A percentile compares a stretch with the other conserved stretches of the same genome.
Conservation (phyloP, 306 rosid genomes). For the Cucumis sativus region DNA sequence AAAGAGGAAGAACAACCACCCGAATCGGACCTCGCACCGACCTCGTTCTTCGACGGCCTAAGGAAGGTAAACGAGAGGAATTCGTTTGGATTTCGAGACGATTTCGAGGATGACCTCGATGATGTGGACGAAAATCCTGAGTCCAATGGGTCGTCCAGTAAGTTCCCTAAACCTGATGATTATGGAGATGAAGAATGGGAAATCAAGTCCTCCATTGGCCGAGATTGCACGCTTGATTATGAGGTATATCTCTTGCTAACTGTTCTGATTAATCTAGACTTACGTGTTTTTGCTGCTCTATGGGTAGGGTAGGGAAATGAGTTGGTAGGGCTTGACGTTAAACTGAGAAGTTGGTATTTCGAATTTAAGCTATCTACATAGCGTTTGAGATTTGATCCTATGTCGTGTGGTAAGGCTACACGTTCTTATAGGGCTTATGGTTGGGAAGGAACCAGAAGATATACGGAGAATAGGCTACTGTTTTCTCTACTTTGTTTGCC, state of each 20-base stretch:
- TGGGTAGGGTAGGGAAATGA: background rate
- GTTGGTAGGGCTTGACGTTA: background rate
- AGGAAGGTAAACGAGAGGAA: background rate
- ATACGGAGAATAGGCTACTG: background rate
- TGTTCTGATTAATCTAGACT: background rate
- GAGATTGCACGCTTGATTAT: constrained; percentile 66
- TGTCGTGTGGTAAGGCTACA: background rate
- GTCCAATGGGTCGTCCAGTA: constrained; percentile 5
- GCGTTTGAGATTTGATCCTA: too few species aligned
- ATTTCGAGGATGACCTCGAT: constrained; percentile 27
- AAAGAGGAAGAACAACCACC: constrained; percentile 23
- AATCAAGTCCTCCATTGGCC: constrained; percentile 63
- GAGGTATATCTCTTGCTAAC: constrained; percentile 36
- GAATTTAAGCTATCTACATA: background rate
- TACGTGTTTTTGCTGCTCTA: background rate
- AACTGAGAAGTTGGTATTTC: background rate
- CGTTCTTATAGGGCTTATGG: background rate
- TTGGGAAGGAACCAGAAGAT: background rate
- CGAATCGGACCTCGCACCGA: constrained; percentile 20
- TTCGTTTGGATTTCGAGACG: background rate
- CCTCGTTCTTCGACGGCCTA: background rate
- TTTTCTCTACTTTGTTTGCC: too few species aligned
- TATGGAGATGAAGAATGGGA: constrained; percentile 78
- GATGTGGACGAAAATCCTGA: constrained; percentile 18
- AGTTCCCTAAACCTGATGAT: constrained; percentile 36